Evolutionary conservation across 1,284 basidiomycete genomes (phyloP).

Genomic region (Xerocomus amazonicus): DNA sequence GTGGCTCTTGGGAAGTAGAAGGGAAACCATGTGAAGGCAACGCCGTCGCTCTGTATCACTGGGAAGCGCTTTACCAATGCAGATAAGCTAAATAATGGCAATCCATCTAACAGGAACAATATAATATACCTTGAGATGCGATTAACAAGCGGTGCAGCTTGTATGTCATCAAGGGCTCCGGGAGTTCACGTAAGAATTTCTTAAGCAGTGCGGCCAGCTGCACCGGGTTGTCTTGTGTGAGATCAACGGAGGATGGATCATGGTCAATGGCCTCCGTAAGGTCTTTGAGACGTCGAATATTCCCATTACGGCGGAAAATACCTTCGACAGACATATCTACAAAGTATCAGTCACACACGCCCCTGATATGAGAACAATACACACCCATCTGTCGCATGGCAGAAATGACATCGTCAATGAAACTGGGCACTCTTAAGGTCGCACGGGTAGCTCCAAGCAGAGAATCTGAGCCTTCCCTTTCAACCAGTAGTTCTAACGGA

Average conservation of each 20-base stretch:
- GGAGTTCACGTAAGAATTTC: constrained; percentile 94
- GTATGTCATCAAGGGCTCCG: constrained; percentile 94
- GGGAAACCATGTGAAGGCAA: constrained; percentile 82
- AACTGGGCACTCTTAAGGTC: constrained; percentile 88
- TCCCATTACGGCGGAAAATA: constrained; percentile 98
- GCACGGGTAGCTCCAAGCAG: constrained; percentile 85
- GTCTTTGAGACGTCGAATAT: constrained; percentile 90
- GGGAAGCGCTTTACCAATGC: constrained; percentile 56
- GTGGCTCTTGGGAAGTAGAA: constrained; percentile 89
- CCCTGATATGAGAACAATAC: constrained; percentile 31
- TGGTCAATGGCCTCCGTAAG: constrained; percentile 91
- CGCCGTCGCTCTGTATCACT: constrained; percentile 77
- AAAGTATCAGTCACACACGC: constrained; percentile 4
- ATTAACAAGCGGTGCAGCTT: constrained; percentile 89
- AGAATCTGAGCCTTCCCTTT: constrained; percentile 93
- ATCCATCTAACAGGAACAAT: constrained; percentile 33
- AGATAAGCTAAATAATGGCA: constrained; percentile 8
- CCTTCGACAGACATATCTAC: constrained; percentile 98
- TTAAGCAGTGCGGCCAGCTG: constrained; percentile 96
- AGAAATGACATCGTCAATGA: constrained; percentile 96
- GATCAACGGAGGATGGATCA: constrained; percentile 85
- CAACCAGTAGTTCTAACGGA: constrained; percentile 92
- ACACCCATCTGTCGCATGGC: constrained; percentile 99
- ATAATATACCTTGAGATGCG: constrained; percentile 82
- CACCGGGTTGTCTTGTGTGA: constrained; percentile 94